Evolutionary conservation across 176 grass and related monocot genomes (phyloP), one percentile per base, ranked within the genome.

Genomic region (Eragrostis curvula): DNA sequence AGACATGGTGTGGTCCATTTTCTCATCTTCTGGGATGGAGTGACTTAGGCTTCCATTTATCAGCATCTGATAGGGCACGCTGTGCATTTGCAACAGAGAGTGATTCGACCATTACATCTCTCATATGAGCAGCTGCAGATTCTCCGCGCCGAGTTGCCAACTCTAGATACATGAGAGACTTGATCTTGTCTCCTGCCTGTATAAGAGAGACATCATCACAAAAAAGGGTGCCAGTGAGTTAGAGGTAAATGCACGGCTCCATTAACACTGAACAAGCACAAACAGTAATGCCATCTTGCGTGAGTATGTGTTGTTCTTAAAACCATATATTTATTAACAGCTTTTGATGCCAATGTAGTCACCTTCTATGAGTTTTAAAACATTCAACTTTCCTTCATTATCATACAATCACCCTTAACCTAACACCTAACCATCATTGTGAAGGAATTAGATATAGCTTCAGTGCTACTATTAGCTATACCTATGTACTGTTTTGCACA

Each of bases 161-260:
- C 74, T 91, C 92, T 59, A 91, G 81, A 84, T 89, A 94, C 59
- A 82, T 79, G 64, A 94, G 80, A 79, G 80, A 88, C 41, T 85
- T 91, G 39, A 87, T 32, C 72, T 79, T 88, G 75, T 91, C 87
- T 42, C 86, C 86, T 75, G 89, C 64, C 86, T 94, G 69, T 16
- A 45, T 58, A 84, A 10, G 81, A 10, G 81, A 53, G 78, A 67
- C 40, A 82, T 46, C 75, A 73, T 66, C 42, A 62, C 25, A 29
- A 66, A 68, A 29, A 74, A 58, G 64, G 20, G 25, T 27, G 75
- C n/a, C 43, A 60, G 29, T 24, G 52, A 48, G 16, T 40, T 16
- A 66, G 25, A 69, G 45, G 51, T 52, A 62, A 73, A 81, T 53
- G 53, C 55, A 75, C 25, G 27, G 39, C 58, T 71, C 8, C 16